These are phyloP conservation scores for Gigaspora rosea DNA, from an alignment of 192 early-diverging fungal species.

Conservation along the genomic window DNA sequence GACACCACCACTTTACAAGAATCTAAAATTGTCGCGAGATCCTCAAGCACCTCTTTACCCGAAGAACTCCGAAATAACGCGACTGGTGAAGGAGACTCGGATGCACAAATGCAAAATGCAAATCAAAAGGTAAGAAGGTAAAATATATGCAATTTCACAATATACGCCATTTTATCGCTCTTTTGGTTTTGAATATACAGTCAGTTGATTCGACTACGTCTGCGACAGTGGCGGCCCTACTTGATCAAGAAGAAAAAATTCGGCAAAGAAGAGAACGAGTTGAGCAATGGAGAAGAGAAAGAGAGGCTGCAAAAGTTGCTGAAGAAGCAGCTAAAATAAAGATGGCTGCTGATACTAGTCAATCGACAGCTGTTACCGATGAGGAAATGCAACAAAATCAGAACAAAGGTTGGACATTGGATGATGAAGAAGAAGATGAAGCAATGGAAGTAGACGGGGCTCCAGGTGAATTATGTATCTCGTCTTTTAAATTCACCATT, in stretches of 20 bases:
- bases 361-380: conserved; percentile 4
- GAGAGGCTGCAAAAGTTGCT: conserved; percentile 49
- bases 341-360: conserved; percentile 14
- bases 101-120: neutral
- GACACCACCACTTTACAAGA: neutral
- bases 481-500: neutral
- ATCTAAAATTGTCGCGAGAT: too few relatives aligned
- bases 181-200: neutral
- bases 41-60: too few relatives aligned
- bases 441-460: conserved; percentile 41
- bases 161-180: neutral
- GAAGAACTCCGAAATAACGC: neutral
- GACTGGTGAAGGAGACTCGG: conserved; percentile 1
- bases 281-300: conserved; percentile 79
- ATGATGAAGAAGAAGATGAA: conserved; percentile 69
- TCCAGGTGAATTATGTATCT: neutral
- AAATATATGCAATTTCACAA: neutral
- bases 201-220: conserved; percentile 35
- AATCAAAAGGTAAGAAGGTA: neutral
- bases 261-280: conserved; percentile 78
- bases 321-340: conserved; percentile 48
- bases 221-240: conserved; percentile 35
- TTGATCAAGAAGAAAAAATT: conserved; percentile 61
- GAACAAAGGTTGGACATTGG: conserved; percentile 61
- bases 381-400: conserved; percentile 32